Evolutionary conservation across 1,284 basidiomycete genomes (phyloP).

Genomic region (Pholiota adiposa): DNA sequence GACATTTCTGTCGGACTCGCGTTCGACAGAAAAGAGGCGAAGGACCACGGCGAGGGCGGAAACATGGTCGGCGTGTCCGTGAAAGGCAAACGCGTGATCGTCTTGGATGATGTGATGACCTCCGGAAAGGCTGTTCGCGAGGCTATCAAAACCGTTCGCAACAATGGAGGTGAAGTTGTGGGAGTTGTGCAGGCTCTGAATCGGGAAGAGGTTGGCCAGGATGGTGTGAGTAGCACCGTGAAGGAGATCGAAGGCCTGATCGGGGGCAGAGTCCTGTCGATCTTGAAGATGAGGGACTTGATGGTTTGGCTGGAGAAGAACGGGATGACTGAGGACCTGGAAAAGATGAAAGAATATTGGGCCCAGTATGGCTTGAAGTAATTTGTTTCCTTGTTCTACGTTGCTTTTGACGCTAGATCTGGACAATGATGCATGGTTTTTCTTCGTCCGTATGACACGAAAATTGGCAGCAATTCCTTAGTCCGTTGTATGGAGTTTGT

Average conservation of each 20-base stretch:
- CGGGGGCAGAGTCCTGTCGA: constrained; percentile 72
- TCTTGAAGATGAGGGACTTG: constrained; percentile 87
- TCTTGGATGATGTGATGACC: constrained; percentile 98
- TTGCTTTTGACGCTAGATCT: no score
- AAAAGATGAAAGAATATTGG: constrained; percentile 82
- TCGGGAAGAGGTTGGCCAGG: constrained; percentile 85
- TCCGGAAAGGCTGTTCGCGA: constrained; percentile 90
- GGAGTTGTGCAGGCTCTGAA: constrained; percentile 94
- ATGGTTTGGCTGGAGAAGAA: constrained; percentile 82
- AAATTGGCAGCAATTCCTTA: no score
- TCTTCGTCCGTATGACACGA: no score
- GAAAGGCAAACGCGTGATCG: constrained; percentile 79
- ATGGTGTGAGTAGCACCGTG: constrained; percentile 74
- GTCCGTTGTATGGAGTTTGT: no score
- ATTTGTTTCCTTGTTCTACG: neutral
- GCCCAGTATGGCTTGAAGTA: constrained; percentile 75
- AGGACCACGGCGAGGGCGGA: constrained; percentile 98
- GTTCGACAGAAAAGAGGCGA: constrained; percentile 96
- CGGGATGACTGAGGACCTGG: constrained; percentile 69
- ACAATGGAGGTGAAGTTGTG: constrained; percentile 78
- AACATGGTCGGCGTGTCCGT: constrained; percentile 87
- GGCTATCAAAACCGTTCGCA: constrained; percentile 74
- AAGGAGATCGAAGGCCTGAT: constrained; percentile 81
- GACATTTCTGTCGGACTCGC: constrained; percentile 78
- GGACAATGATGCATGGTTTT: no score